A percentile compares a stretch with the other conserved stretches of the same genome.
Evolutionary conservation across 1,284 basidiomycete genomes (phyloP).

Genomic region (Abortiporus biennis): DNA sequence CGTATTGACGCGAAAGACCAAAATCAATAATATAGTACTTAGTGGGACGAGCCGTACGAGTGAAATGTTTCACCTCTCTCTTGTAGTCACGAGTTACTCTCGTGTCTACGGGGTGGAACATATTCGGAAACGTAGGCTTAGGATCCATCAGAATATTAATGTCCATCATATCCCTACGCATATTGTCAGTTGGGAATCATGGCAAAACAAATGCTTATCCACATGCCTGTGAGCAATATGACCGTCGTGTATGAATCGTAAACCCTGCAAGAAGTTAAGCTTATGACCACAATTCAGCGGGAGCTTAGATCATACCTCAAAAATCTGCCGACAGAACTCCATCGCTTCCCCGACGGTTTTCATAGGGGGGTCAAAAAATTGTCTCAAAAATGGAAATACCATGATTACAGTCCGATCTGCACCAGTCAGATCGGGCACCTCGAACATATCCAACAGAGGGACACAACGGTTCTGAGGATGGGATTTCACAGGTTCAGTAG

Average conservation of each 20-base stretch:
- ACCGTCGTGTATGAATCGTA: conserved; percentile 18
- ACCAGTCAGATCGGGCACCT: conserved; percentile 8
- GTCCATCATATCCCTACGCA: conserved; percentile 30
- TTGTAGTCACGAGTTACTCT: conserved; percentile 10
- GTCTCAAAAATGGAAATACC: conserved; percentile 19
- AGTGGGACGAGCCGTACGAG: conserved; percentile 12
- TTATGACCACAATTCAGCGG: not conserved
- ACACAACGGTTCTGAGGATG: conserved; percentile 18
- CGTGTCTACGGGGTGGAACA: conserved; percentile 18
- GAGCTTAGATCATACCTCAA: conserved; percentile 2
- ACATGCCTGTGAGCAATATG: conserved; percentile 21
- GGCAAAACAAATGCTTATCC: not conserved
- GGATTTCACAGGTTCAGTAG: not conserved
- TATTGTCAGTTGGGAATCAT: conserved; percentile 28
- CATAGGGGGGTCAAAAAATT: conserved; percentile 17
- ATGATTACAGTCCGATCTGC: conserved; percentile 10
- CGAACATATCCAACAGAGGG: conserved; percentile 15
- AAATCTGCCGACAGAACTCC: conserved; percentile 1
- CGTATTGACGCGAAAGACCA: conserved; percentile 13
- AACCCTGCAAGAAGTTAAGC: conserved; percentile 11
- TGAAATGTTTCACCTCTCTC: conserved; percentile 1
- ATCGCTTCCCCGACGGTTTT: not conserved
- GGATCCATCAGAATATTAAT: conserved; percentile 28
- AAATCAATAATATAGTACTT: conserved; percentile 26
- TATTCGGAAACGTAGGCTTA: conserved; percentile 17